Conservation (phyloP, 495 filamentous ascomycete species). For the Xanthoparmelia taractica region DNA sequence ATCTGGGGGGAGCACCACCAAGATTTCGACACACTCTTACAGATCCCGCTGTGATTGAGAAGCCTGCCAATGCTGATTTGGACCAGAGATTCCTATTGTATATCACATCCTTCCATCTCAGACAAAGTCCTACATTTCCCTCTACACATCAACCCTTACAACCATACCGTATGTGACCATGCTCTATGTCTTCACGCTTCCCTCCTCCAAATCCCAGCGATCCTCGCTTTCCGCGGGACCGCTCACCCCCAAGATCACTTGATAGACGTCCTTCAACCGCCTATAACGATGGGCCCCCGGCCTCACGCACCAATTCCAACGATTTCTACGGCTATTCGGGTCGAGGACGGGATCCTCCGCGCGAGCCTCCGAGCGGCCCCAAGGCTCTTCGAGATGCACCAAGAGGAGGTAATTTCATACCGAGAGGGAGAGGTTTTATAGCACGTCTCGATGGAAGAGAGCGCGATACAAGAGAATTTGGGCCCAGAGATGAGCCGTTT, state of each 20-base stretch:
- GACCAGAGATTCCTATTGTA: background rate
- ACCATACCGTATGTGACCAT: slow-evolving; percentile 12
- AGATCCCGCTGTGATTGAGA: background rate
- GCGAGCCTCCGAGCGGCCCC: slow-evolving; percentile 62
- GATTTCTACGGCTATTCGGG: slow-evolving; percentile 41
- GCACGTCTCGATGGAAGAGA: slow-evolving; percentile 40
- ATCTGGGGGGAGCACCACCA: background rate
- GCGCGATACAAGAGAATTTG: slow-evolving; percentile 32
- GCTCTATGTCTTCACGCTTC: slow-evolving; percentile 29
- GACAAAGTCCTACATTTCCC: background rate
- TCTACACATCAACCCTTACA: background rate
- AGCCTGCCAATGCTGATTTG: background rate
- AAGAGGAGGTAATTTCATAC: slow-evolving; percentile 43
- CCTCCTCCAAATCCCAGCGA: slow-evolving; percentile 31
- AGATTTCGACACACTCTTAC: background rate
- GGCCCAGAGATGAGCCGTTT: slow-evolving; percentile 42
- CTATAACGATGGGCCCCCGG: slow-evolving; percentile 42
- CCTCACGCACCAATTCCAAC: slow-evolving; percentile 43
- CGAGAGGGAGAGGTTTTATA: slow-evolving; percentile 41
- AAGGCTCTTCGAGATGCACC: slow-evolving; percentile 61
- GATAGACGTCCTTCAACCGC: slow-evolving; percentile 41
- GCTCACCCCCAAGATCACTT: slow-evolving; percentile 47
- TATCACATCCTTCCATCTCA: background rate
- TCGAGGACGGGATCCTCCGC: slow-evolving; percentile 27
- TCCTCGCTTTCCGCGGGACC: slow-evolving; percentile 46